Evolutionary conservation across 108 stramenopile species (phyloP).

Genomic region (Stephanodiscus minutulus): DNA sequence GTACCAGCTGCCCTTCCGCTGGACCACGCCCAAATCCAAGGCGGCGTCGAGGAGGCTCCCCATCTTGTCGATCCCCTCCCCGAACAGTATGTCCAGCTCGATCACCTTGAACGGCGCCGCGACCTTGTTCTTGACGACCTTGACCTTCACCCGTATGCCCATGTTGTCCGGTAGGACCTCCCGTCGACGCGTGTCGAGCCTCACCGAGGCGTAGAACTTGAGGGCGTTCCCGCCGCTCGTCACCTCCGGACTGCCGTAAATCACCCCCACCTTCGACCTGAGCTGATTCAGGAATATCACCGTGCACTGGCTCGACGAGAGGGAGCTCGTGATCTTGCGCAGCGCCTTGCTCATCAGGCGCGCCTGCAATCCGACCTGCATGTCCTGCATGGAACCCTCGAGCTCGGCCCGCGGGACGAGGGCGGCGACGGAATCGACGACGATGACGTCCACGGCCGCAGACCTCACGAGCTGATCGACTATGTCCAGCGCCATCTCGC

Average conservation of each 20-base stretch:
- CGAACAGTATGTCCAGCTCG: constrained; percentile 89
- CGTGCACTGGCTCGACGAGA: constrained; percentile 82
- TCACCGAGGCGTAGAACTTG: constrained; percentile 92
- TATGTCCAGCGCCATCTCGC: constrained; percentile 98
- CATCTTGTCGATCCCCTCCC: constrained; percentile 79
- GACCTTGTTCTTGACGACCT: constrained; percentile 97
- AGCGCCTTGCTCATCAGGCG: constrained; percentile 97
- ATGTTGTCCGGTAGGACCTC: constrained; percentile 90
- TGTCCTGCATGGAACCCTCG: constrained; percentile 89
- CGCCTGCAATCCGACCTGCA: constrained; percentile 92
- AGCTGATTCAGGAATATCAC: constrained; percentile 96
- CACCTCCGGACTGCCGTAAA: constrained; percentile 94
- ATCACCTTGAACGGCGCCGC: constrained; percentile 91
- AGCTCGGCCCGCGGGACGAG: constrained; percentile 95
- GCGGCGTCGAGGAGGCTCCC: constrained; percentile 91
- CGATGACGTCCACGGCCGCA: constrained; percentile 93
- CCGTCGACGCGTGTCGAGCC: constrained; percentile 86
- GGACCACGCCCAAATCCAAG: constrained; percentile 74
- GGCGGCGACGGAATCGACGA: constrained; percentile 95
- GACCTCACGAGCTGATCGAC: constrained; percentile 92
- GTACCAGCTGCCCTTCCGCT: constrained; percentile 90
- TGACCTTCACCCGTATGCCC: constrained; percentile 89
- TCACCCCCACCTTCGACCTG: constrained; percentile 89
- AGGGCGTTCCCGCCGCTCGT: constrained; percentile 96
- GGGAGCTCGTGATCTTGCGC: constrained; percentile 90